Percentiles rank a stretch among this genome's conserved stretches.
Conservation (phyloP, 768 basidiomycete species). For the Lanmaoa pseudosensibilis region DNA sequence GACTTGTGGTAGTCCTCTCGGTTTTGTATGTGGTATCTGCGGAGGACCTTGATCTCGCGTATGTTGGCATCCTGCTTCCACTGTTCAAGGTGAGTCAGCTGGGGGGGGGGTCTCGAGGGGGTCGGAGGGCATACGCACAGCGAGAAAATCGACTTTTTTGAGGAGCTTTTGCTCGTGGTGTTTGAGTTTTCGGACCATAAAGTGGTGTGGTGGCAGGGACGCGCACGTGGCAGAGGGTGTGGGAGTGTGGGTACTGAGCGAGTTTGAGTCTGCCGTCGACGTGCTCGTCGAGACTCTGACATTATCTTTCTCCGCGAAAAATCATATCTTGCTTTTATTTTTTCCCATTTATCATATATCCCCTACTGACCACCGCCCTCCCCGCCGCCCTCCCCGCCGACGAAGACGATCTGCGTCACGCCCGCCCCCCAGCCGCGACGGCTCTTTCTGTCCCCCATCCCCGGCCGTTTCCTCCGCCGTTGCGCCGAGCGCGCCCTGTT, state of each 20-base stretch:
- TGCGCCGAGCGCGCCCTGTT: constrained; percentile 3
- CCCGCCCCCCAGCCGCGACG: constrained; percentile 11
- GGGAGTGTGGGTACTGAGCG: constrained; percentile 23
- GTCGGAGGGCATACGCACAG: constrained; percentile 48
- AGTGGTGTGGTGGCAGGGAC: neutral
- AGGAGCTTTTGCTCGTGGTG: constrained; percentile 93
- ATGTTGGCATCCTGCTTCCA: constrained; percentile 95
- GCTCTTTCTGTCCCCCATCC: constrained; percentile 1
- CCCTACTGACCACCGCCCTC: neutral
- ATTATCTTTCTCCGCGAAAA: constrained; percentile 28
- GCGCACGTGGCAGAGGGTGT: constrained; percentile 35
- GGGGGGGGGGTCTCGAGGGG: neutral
- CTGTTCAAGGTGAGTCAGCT: constrained; percentile 42
- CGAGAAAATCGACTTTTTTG: constrained; percentile 96
- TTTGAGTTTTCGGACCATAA: constrained; percentile 91
- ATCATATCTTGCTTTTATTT: constrained; percentile 30
- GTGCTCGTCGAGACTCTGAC: constrained; percentile 29
- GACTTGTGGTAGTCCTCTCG: constrained; percentile 94
- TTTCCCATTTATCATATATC: constrained; percentile 14
- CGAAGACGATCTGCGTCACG: constrained; percentile 20
- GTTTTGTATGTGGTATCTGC: constrained; percentile 93
- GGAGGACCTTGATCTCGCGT: constrained; percentile 91
- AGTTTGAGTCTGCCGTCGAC: constrained; percentile 32
- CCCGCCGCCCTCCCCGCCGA: constrained; percentile 1
- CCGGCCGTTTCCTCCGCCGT: constrained; percentile 3